Evolutionary conservation across 441 rosid genomes (phyloP), one percentile per base, ranked within the genome.

Genomic region (Mallotus repandus): DNA sequence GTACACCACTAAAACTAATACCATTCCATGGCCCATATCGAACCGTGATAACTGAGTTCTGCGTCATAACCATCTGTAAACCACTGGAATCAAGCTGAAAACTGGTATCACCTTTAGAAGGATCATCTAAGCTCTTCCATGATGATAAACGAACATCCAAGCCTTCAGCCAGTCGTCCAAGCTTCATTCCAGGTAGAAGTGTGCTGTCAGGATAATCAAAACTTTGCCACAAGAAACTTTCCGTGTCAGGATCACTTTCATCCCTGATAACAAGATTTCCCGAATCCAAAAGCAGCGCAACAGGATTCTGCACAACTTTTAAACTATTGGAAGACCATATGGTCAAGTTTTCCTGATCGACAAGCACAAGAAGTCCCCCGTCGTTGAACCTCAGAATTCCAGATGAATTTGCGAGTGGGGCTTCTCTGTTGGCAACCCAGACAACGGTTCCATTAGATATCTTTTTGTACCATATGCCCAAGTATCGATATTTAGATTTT

Each of bases 91-190:
- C 77, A 6, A 81, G 35, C 2, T 68, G 9, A 13, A 9, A 61
- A 0, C 65, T 56, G 57, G 48, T 72, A 2, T 80, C 53, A 7
- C 85, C 81, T 0, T 19, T 69, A 9, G 81, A 73, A 55, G 84
- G 89, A 53, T 85, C 79, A 6, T 78, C 76, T 0, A 46, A 5
- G 55, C 60, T 61, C 61, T 71, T 80, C 89, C 81, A 85, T 7
- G 85, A 80, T 22, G 83, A 32, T 4, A 83, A 8, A 43, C 35
- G 55, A 59, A 69, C 21, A 29, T 80, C 71, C 7, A 71, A 63
- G 19, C 80, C 75, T 0, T 58, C 72, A 19, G n/a, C 65, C 9
- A 48, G 38, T 66, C 80, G 38, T 21, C 88, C 88, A 16, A 85
- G 53, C 69, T 81, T 82, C 83, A 79, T 82, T 1, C 74, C 84